Percentiles rank a stretch among this genome's conserved stretches.
phyloP scores from a whole-genome alignment of 129 eudicot species.

The Chrysanthemum seticuspe region DNA sequence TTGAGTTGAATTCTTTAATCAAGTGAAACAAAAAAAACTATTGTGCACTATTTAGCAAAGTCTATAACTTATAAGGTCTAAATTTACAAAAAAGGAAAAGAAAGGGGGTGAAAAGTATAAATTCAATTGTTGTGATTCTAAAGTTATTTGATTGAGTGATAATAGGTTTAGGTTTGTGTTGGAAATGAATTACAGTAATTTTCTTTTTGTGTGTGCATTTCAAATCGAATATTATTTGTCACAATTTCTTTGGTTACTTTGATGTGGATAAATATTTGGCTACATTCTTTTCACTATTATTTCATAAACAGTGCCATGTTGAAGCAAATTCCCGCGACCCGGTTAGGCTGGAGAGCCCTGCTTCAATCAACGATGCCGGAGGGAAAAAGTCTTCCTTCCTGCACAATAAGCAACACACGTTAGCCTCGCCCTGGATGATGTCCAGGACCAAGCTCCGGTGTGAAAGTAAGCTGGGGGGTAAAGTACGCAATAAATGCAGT shows the following conservation, averaged over 20 bases:
- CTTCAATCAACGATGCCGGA: too few species aligned
- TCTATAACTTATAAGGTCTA: conserved; percentile 21
- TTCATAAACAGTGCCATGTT: too few species aligned
- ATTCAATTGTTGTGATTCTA: conserved; percentile 34
- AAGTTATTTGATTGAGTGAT: conserved; percentile 33
- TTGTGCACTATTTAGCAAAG: conserved; percentile 31
- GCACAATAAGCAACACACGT: too few species aligned
- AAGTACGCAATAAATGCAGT: too few species aligned
- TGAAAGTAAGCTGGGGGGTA: too few species aligned
- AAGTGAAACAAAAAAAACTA: conserved; percentile 28
- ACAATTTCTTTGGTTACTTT: conserved; percentile 18
- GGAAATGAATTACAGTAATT: conserved; percentile 21
- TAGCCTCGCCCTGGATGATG: too few species aligned
- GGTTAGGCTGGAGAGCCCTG: too few species aligned
- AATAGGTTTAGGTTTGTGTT: conserved; percentile 33
- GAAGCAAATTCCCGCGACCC: too few species aligned
- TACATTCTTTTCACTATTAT: not conserved
- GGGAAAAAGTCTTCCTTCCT: too few species aligned
- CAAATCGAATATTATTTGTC: conserved; percentile 30
- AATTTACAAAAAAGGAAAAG: conserved; percentile 12
- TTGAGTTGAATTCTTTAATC: conserved; percentile 22
- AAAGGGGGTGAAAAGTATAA: conserved; percentile 3
- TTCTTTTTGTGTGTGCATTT: conserved; percentile 36
- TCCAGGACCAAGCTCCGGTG: too few species aligned
- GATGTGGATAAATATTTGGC: conserved; percentile 7